Base-by-base conservation (phyloP, 495 filamentous ascomycete genomes). In the Neurospora tetrasperma region DNA sequence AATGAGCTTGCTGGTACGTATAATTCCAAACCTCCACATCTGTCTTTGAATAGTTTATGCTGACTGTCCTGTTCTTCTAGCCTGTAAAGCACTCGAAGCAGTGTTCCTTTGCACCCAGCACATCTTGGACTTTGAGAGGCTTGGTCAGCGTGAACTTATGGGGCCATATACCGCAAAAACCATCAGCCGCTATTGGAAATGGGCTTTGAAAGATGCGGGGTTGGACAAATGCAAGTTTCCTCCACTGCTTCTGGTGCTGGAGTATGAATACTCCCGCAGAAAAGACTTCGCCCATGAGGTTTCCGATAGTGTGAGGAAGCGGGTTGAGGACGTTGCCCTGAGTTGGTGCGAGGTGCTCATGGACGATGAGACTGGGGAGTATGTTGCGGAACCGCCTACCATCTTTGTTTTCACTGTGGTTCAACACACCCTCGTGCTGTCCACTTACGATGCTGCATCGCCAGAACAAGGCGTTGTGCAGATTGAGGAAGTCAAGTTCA, bases 61-160 rank as follows among this genome's bases (percentile, higher is more conserved):
- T 77, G 40, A 76, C 72, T 38, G 35, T 27, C 35, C 14, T n/a
- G 18, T 6, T 16, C 40, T 35, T 9, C 18, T 42, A 81, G 80
- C 77, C 10, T 68, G 71, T 27, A 79, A 80, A 42, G 80, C 80
- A 1, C 75, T 81, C 9, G 80, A 81, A 69, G 59, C 48, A 4
- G 69, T 81, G 12, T 80, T 81, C 69, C 73, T 76, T 39, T 73
- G 80, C n/a, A 77, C 78, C 38, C 77, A 79, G 23, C 74, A 42
- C 16, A 75, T 79, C 12, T 74, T 70, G 8, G 80, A 81, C 74
- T 78, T 77, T 71, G 79, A 78, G 43, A 71, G 78, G 27, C 72
- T 77, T 5, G 76, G 73, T 10, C 48, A 75, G 7, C 48, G 73
- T 5, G 69, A 70, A 10, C 78, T 74, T 20, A 78, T 78, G 38